Base-by-base conservation (phyloP, 805 yeast species). In the Saitoella complicata region DNA sequence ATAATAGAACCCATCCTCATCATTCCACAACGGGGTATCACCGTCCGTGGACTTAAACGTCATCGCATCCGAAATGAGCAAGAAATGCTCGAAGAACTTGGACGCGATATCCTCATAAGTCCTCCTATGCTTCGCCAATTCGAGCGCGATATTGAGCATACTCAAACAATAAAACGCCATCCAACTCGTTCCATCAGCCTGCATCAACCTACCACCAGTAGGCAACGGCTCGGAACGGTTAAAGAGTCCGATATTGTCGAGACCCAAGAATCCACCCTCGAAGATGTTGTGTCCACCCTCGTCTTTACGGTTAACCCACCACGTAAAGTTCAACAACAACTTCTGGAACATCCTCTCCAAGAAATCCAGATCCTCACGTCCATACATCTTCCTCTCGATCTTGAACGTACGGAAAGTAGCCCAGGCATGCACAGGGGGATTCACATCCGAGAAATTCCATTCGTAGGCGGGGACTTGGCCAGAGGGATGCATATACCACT, bases 341-440 rank as follows among this genome's bases (percentile, higher is more conserved):
- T 86, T 86, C 61, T 87, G 96, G 72, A 86, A 86, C 6, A 84
- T 93, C n/a, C 88, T 67, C 62, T 86, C 96, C 60, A 86, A 70
- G 60, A 87, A 86, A 46, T 76, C 80, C 43, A 80, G 62, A 61
- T 86, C 96, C 51, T 78, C 82, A 13, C 69, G 64, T n/a, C 87
- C 87, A 58, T 79, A 80, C 75, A 83, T 69, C 58, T 81, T 83
- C 51, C 91, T 68, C 62, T 87, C 95, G 53, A 85, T 73, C 62
- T 87, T 86, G 64, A 75, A 86, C 38, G 82, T 82, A 54, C 96
- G 71, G 60, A 76, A 86, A 9, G 87, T 78, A 1, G 95, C 79
- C 95, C 95, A 86, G 0, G 95, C 95, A 59, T 87, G 95, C 34
- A 86, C 96, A 0, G 96, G 96, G 1, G 96, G 96, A 59, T 86